Evolutionary conservation across 192 early-diverging fungal genomes (phyloP).

Genomic region (Entrophospora sp.): DNA sequence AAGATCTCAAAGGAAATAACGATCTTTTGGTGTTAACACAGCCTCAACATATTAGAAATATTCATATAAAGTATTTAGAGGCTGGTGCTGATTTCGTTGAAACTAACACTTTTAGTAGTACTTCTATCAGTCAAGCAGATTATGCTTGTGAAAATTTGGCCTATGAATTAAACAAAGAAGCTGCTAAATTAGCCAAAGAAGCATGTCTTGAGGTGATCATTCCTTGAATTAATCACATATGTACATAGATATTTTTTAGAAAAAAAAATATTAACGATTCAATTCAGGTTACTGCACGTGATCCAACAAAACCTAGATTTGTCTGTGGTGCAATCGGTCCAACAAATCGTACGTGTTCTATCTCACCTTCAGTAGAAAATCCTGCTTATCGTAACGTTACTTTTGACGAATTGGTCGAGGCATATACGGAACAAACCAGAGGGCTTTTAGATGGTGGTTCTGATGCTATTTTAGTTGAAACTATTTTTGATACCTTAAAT

Average conservation of each 20-base stretch:
- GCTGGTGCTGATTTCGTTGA: constrained; percentile 91
- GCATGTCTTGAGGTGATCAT: constrained; percentile 68
- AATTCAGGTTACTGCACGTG: constrained; percentile 50
- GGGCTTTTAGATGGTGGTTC: constrained; percentile 91
- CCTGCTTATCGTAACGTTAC: constrained; percentile 90
- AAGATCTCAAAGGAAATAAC: constrained; percentile 94
- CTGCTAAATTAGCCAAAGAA: constrained; percentile 74
- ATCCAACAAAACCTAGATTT: constrained; percentile 80
- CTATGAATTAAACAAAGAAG: constrained; percentile 88
- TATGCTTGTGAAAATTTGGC: constrained; percentile 77
- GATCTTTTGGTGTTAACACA: constrained; percentile 88
- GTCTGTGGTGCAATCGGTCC: constrained; percentile 85
- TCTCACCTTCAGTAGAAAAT: constrained; percentile 96
- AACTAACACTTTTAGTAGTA: constrained; percentile 94
- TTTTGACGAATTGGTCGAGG: constrained; percentile 85
- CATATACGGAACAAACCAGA: constrained; percentile 85
- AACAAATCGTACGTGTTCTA: constrained; percentile 92
- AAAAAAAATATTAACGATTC: too few species aligned
- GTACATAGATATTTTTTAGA: too few species aligned
- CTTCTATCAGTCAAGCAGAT: constrained; percentile 88
- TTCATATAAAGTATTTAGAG: constrained; percentile 84
- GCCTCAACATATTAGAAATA: constrained; percentile 79
- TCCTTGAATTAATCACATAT: too few species aligned
- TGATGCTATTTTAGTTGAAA: constrained; percentile 90
- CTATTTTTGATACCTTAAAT: constrained; percentile 97